phyloP scores from a whole-genome alignment of 768 basidiomycete genomes.

The Rhizopogon vulgaris region DNA sequence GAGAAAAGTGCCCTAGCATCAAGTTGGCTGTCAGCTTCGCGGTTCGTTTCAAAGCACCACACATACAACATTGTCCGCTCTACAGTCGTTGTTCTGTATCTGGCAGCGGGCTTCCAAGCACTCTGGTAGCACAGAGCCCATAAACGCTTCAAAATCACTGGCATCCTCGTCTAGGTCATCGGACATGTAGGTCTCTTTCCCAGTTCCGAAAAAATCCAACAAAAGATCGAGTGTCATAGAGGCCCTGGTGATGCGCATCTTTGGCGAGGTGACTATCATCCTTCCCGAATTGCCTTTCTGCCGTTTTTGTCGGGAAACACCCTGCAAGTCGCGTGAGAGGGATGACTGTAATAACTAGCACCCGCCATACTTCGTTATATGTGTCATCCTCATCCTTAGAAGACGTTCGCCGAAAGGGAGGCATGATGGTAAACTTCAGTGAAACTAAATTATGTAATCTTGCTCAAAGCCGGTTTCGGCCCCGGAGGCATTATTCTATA shows the following conservation, averaged over 20 bases:
- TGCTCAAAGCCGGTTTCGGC: no score
- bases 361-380: conserved; percentile 13
- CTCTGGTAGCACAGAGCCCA: conserved; percentile 29
- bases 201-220: conserved; percentile 13
- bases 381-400: conserved; percentile 17
- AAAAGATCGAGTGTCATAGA: conserved; percentile 14
- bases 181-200: background rate
- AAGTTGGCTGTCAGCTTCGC: background rate
- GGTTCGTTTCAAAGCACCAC: background rate
- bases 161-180: background rate
- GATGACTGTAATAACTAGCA: background rate
- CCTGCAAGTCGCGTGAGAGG: background rate
- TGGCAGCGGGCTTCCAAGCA: conserved; percentile 23
- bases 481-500: no score
- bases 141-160: conserved; percentile 26
- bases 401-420: background rate
- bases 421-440: background rate
- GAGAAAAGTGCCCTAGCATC: conserved; percentile 27
- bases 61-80: background rate
- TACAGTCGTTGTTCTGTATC: background rate
- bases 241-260: conserved; percentile 11
- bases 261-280: background rate
- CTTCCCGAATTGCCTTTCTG: conserved; percentile 20
- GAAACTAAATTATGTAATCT: background rate
- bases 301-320: conserved; percentile 15